Base-by-base conservation (phyloP, 148 eudicot genomes). In the Heliosperma pusillum region DNA sequence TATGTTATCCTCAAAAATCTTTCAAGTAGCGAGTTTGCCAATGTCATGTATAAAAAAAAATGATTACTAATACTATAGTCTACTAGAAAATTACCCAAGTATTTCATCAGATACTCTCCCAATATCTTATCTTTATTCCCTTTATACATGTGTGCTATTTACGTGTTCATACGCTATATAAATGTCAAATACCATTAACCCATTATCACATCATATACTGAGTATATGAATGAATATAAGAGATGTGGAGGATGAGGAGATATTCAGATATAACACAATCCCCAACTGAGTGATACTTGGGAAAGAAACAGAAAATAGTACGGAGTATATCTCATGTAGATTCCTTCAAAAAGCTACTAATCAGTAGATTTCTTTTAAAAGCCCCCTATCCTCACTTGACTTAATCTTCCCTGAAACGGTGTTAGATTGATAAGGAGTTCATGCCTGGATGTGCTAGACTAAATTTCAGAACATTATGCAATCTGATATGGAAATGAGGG, bases 21-120 rank as follows among this genome's bases (percentile, higher is more conserved):
- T 25, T 56, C 27, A 74, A 70, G 44, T 60, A 66, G 62, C 76
- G 72, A 57, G 77, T 72, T 44, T 53, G 30, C 30, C 29, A 19
- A 66, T 47, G 61, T 33, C 66, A 76, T 76, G 83, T 71, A 71
- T 70, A 36, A 71, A 68, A 36, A 71, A 68, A 50, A 50, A 25
- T 36, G 24, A 60, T 68, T 60, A 53, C 42, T 75, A 66, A 33
- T 74, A 57, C 72, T 56, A 15, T 70, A 53, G 57, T 26, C 25
- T 7, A 63, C 19, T 15, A 52, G 56, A 29, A 71, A 36, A 63
- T 15, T 70, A 30, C 24, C 16, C 30, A 11, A 26, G 75, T 44
- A 63, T 53, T 44, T 30, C 50, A 45, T 29, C 58, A 55, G 10
- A 19, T 8, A 5, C 21, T 17, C 15, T 60, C 66, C 25, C 25